phyloP scores from a whole-genome alignment of 192 early-diverging fungal genomes.

The Phycomyces blakesleeanus region DNA sequence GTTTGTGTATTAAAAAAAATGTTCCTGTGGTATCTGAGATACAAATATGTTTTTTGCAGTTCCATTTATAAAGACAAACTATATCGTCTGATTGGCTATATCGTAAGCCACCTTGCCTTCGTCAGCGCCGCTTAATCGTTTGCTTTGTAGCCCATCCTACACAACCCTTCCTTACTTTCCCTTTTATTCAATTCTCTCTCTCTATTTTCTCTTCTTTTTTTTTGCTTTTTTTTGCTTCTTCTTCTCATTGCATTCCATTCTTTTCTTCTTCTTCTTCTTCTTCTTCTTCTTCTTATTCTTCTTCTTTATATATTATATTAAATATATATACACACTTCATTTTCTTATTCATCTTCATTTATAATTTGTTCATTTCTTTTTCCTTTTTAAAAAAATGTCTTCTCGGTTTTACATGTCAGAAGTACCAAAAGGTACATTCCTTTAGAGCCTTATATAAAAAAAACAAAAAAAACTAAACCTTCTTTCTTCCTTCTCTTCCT shows the following conservation, averaged over 20 bases:
- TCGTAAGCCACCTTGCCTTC: not conserved
- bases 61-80: too few species aligned
- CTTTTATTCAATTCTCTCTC: too few species aligned
- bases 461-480: not conserved
- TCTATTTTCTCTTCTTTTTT: conserved; percentile 2
- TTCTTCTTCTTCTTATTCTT: not conserved
- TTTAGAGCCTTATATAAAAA: too few species aligned
- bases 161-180: not conserved
- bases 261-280: not conserved
- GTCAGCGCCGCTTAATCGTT: not conserved
- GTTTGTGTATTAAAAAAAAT: too few species aligned
- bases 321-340: too few species aligned
- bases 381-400: not conserved
- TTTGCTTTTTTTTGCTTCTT: not conserved
- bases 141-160: not conserved
- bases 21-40: too few species aligned
- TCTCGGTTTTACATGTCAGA: not conserved
- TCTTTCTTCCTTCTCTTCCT: not conserved
- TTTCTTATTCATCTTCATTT: too few species aligned
- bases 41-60: too few species aligned
- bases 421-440: not conserved
- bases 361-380: too few species aligned
- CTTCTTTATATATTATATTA: too few species aligned
- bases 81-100: not conserved
- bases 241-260: not conserved